Base-by-base conservation (phyloP, 2,329 filamentous ascomycete genomes). In the Esteya vermicola region DNA sequence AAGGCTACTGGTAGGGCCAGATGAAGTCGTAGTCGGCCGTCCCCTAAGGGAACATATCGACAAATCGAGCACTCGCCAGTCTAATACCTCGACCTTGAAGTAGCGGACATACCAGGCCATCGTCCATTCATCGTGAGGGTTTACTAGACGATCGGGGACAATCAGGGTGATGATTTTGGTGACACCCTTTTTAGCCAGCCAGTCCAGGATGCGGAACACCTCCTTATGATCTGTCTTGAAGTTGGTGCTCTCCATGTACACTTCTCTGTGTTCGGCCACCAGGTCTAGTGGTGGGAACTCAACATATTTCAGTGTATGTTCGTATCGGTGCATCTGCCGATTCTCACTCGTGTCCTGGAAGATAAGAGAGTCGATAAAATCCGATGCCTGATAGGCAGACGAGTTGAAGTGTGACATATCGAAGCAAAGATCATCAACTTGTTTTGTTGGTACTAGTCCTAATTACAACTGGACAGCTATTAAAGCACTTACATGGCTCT, bases 391-490 rank as follows among this genome's bases (percentile, higher is more conserved):
- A 18, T 30, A 16, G 23, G 26, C 20, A 40, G 27, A 13, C n/a
- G 38, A 25, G 12, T 33, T 10, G 21, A 46, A 19, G 9, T 41
- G 39, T 8, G 44, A 46, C 39, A 46, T 43, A 37, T 46, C 44
- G 37, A 46, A 46, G 39, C 35, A n/a, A n/a, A n/a, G n/a, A n/a
- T n/a, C n/a, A n/a, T 38, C 36, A 42, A 28, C 14, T 43, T 42
- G 25, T 26, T 2, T 33, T 22, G n/a, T 38, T 22, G 31, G 32
- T 23, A 10, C n/a, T n/a, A n/a, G n/a, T n/a, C n/a, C n/a, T n/a
- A n/a, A n/a, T n/a, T n/a, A n/a, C n/a, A n/a, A n/a, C n/a, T n/a
- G n/a, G n/a, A n/a, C n/a, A n/a, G n/a, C n/a, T n/a, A n/a, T n/a
- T n/a, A n/a, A n/a, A n/a, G n/a, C n/a, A n/a, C n/a, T n/a, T n/a